Evolutionary conservation across 148 eudicot species (phyloP), one percentile per base, ranked within the genome.

Genomic region (Polygonum aviculare): DNA sequence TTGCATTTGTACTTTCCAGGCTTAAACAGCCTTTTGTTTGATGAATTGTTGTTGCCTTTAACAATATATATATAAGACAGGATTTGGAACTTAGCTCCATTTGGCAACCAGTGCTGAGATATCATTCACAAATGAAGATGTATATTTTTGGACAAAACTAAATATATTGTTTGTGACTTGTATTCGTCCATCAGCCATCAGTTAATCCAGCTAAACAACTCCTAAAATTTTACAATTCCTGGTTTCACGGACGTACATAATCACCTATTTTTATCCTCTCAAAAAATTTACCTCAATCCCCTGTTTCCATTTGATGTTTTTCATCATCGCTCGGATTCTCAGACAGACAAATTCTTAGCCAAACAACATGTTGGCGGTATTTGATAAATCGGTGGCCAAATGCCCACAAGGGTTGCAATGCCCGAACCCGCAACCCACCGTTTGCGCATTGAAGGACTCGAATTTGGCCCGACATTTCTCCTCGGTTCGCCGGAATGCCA

Each of bases 341-440:
- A 51, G 59, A 74, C 31, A 47, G 41, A 74, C 57, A 75, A 47
- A 60, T 14, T 0, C 4, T 49, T 31, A 60, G 38, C 55, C 19
- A 21, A 9, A 38, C 76, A 44, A 84, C 81, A 93, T 93, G 98
- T 82, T 91, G 79, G 98, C 91, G 5, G 88, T 93, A 22, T 90
- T 92, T 40, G 88, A 94, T 39, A 94, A 92, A 85, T 81, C 91
- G 49, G 90, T 92, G 7, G 96, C 96, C 2, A 85, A 90, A 78
- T 84, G 85, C 81, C 98, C 98, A 12, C 89, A 90, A 57, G 97
- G 86, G 1, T 55, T 88, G 50, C 85, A 89, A 48, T 83, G 78
- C 74, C 83, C 89, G 1, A 84, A 87, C 77, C 79, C 80, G 52
- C 85, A 85, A 7, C 31, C 31, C 31, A 33, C 79, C 1, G 79